phyloP scores from a whole-genome alignment of 2,329 filamentous ascomycete species.

The Aspergillus aculeatus region DNA sequence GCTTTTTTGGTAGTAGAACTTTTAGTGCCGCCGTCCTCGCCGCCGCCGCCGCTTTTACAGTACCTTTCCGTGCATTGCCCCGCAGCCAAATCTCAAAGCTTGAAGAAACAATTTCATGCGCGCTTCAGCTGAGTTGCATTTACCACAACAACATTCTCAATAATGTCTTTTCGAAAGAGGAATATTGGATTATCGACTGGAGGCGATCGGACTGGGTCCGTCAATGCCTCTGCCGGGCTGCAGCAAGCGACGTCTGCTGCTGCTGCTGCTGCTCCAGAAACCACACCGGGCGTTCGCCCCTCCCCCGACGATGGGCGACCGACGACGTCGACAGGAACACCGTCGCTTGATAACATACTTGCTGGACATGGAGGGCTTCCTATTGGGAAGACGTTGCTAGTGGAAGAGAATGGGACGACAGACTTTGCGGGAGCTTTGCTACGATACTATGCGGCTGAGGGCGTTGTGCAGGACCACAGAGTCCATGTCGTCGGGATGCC shows the following conservation, averaged over 20 bases:
- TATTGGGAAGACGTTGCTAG: slow-evolving; percentile 73
- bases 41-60: slow-evolving; percentile 25
- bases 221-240: slow-evolving; percentile 27
- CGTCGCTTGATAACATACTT: slow-evolving; percentile 78
- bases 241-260: slow-evolving; percentile 23
- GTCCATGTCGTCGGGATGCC: slow-evolving; percentile 81
- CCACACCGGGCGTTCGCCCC: slow-evolving; percentile 64
- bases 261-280: slow-evolving; percentile 27
- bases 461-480: slow-evolving; percentile 83
- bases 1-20: slow-evolving; percentile 25
- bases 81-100: slow-evolving; percentile 18
- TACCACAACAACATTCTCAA: slow-evolving; percentile 4
- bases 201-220: slow-evolving; percentile 31
- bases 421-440: slow-evolving; percentile 85
- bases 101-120: slow-evolving; percentile 9
- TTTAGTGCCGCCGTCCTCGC: slow-evolving; percentile 20
- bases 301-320: slow-evolving; percentile 84
- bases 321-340: slow-evolving; percentile 87
- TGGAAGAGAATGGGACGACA: slow-evolving; percentile 89
- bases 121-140: background rate
- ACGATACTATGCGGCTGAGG: slow-evolving; percentile 89
- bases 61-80: slow-evolving; percentile 18
- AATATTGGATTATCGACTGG: slow-evolving; percentile 57
- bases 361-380: slow-evolving; percentile 83
- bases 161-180: slow-evolving; percentile 68